A percentile compares a stretch with the other conserved stretches of the same genome.
Conservation (phyloP, 345 rosid species). For the Trapa bicornis region DNA sequence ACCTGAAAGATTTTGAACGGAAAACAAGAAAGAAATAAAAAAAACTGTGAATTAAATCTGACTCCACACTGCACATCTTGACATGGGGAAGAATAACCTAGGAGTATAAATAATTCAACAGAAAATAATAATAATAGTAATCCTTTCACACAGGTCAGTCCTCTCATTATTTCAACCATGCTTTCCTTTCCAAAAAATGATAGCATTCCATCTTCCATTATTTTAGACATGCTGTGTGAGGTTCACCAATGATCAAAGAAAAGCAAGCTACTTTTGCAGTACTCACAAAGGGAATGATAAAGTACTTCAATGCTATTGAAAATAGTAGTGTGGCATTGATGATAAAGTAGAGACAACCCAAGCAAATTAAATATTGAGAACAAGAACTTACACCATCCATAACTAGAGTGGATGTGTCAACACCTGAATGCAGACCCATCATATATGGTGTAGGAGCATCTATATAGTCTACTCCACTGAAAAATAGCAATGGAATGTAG, state of each 20-base stretch:
- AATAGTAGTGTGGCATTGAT: not conserved
- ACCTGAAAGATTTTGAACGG: constrained; percentile 40
- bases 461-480: constrained; percentile 99
- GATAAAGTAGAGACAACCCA: not conserved
- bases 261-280: not conserved
- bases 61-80: not conserved
- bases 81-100: not conserved
- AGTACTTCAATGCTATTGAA: not conserved
- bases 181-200: too few relatives aligned
- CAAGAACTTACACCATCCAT: constrained; percentile 90
- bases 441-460: constrained; percentile 99
- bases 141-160: not conserved
- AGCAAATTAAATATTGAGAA: not conserved
- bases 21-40: not conserved
- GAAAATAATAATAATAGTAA: not conserved
- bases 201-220: not conserved
- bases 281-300: not conserved
- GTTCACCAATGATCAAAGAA: not conserved
- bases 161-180: too few relatives aligned
- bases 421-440: constrained; percentile 99
- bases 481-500: constrained; percentile 99
- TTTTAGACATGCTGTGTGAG: not conserved
- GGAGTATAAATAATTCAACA: not conserved
- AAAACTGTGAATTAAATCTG: not conserved
- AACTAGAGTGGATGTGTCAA: constrained; percentile 69